Evolutionary conservation across 805 yeast genomes (phyloP).

Genomic region (Saccharomycopsis sp.): DNA sequence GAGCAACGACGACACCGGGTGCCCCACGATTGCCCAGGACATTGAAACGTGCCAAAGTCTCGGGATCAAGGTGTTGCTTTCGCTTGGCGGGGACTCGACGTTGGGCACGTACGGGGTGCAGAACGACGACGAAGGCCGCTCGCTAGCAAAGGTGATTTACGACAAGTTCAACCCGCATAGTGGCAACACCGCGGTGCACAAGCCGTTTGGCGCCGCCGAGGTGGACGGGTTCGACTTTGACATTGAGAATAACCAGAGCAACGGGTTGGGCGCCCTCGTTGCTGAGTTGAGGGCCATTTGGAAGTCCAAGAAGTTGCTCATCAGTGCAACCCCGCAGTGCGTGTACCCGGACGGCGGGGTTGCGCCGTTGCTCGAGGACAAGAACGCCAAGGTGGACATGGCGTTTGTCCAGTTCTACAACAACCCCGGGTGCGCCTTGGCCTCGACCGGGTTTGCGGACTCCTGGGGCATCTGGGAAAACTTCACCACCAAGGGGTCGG

Average conservation of each 20-base stretch:
- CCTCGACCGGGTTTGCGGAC: constrained; percentile 36
- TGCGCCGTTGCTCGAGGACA: constrained; percentile 38
- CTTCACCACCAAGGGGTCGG: constrained; percentile 30
- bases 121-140: constrained; percentile 65
- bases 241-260: constrained; percentile 54
- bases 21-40: constrained; percentile 44
- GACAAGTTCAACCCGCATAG: constrained; percentile 46
- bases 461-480: constrained; percentile 38
- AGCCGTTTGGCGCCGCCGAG: constrained; percentile 40
- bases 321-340: constrained; percentile 79
- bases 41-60: constrained; percentile 61
- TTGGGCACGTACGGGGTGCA: constrained; percentile 77
- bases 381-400: constrained; percentile 53
- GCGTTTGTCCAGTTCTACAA: constrained; percentile 71
- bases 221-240: constrained; percentile 94
- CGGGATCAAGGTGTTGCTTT: constrained; percentile 70
- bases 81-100: constrained; percentile 38
- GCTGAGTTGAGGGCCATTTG: constrained; percentile 33
- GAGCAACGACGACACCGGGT: too few relatives aligned
- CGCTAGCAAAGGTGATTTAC: constrained; percentile 52
- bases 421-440: constrained; percentile 43
- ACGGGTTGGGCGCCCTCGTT: constrained; percentile 60
- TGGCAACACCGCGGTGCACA: constrained; percentile 31
- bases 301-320: constrained; percentile 42
- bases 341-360: constrained; percentile 53